Conservation (phyloP, 1,139 yeast species). For the Hansenula sp. region DNA sequence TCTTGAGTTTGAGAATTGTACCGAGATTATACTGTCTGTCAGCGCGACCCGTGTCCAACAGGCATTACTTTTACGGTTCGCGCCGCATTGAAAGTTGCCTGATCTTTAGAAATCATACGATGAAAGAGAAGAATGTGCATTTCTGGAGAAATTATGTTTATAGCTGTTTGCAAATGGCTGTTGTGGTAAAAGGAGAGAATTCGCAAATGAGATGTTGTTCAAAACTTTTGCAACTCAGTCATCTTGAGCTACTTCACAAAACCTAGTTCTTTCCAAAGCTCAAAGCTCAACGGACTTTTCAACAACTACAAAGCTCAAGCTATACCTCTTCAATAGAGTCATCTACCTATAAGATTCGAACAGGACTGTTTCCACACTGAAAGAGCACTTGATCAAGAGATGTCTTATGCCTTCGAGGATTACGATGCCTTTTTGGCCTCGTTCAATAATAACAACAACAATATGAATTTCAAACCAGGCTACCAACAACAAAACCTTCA, state of each 20-base stretch:
- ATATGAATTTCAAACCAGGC: background rate
- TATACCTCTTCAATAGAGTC: too few species aligned
- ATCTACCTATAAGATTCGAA: too few species aligned
- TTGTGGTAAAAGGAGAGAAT: too few species aligned
- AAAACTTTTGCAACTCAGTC: too few species aligned
- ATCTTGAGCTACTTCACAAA: too few species aligned
- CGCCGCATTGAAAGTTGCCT: background rate
- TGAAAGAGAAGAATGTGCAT: background rate
- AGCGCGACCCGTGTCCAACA: background rate
- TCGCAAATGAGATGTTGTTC: background rate
- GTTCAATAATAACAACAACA: slow-evolving; percentile 11
- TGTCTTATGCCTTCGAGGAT: slow-evolving; percentile 25
- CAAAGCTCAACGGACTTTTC: too few species aligned
- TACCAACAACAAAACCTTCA: slow-evolving; percentile 1
- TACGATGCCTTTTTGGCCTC: slow-evolving; percentile 26
- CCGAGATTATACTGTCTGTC: background rate
- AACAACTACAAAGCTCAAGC: too few species aligned
- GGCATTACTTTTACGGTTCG: background rate
- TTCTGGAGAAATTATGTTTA: background rate
- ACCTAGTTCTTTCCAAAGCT: too few species aligned
- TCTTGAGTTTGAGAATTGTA: too few species aligned
- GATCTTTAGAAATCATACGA: slow-evolving; percentile 4
- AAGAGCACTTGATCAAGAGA: slow-evolving; percentile 1
- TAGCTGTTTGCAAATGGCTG: background rate
- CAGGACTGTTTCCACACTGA: too few species aligned